A percentile compares a stretch with the other conserved stretches of the same genome.
Conservation (phyloP, 768 basidiomycete species). For the Lentinus tigrinus region DNA sequence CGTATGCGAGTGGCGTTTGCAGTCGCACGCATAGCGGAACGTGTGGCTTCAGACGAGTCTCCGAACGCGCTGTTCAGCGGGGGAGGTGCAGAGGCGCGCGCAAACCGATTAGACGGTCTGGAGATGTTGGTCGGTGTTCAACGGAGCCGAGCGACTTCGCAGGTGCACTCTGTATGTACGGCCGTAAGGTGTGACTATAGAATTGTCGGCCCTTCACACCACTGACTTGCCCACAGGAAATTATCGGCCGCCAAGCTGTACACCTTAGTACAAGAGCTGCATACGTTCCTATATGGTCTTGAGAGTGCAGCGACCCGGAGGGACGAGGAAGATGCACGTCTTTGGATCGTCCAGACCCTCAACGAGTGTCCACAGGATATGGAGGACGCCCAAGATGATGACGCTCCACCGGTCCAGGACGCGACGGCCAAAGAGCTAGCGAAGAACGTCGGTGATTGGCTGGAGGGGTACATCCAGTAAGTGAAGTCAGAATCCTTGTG, state of each 20-base stretch:
- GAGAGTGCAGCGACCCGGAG: conserved; percentile 30
- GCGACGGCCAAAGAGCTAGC: conserved; percentile 15
- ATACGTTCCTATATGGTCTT: conserved; percentile 36
- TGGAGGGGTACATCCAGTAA: conserved; percentile 51
- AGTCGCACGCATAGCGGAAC: conserved; percentile 43
- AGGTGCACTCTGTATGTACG: conserved; percentile 45
- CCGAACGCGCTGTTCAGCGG: background rate
- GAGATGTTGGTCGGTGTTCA: conserved; percentile 48
- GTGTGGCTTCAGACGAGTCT: conserved; percentile 23
- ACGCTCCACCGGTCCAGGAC: background rate
- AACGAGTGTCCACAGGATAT: conserved; percentile 9
- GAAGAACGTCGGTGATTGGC: conserved; percentile 45
- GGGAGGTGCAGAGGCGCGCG: conserved; percentile 25
- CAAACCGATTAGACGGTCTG: conserved; percentile 13
- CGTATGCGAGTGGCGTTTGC: conserved; percentile 48
- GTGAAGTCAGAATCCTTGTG: conserved; percentile 17
- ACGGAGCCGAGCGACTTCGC: conserved; percentile 41
- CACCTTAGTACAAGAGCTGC: conserved; percentile 41
- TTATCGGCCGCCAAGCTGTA: conserved; percentile 34
- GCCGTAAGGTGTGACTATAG: conserved; percentile 44
- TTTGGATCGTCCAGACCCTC: conserved; percentile 15
- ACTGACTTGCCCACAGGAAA: conserved; percentile 34
- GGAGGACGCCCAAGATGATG: background rate
- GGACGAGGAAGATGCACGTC: conserved; percentile 32
- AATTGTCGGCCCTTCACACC: background rate